These are phyloP conservation scores for Paecilomyces sp. DNA, from an alignment of 2,329 filamentous ascomycete genomes.

Conservation along the genomic window DNA sequence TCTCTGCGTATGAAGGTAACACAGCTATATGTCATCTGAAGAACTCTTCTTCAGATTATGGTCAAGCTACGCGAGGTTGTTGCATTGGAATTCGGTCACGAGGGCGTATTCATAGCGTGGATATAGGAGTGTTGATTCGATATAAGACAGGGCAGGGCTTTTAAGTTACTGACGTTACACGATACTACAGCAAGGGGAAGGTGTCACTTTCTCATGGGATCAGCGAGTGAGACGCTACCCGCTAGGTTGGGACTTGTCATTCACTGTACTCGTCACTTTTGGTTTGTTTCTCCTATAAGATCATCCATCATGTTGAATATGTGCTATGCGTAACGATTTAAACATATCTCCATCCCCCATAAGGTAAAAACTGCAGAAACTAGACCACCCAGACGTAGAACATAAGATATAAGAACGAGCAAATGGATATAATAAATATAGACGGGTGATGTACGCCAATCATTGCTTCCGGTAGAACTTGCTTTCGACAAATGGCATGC, in stretches of 20 bases:
- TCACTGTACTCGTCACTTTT: neutral
- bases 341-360: neutral
- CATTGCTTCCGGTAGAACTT: slow-evolving; percentile 57
- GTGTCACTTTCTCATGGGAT: neutral
- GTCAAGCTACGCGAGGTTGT: neutral
- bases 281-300: neutral
- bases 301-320: neutral
- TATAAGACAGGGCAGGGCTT: too few relatives aligned
- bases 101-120: neutral
- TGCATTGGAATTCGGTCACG: neutral
- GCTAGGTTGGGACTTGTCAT: neutral
- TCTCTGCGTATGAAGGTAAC: neutral
- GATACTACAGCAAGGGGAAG: neutral
- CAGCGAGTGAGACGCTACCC: neutral
- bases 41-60: neutral
- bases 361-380: neutral
- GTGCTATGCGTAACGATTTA: neutral
- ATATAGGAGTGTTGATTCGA: neutral
- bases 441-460: slow-evolving; percentile 1
- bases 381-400: neutral
- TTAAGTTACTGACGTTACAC: neutral
- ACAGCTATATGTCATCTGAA: neutral
- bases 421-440: slow-evolving; percentile 3
- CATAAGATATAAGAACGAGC: neutral
- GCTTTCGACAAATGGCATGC: slow-evolving; percentile 81